A percentile compares a stretch with the other conserved stretches of the same genome.
Conservation (phyloP, 2,329 filamentous ascomycete species). For the Fusarium anguioides region DNA sequence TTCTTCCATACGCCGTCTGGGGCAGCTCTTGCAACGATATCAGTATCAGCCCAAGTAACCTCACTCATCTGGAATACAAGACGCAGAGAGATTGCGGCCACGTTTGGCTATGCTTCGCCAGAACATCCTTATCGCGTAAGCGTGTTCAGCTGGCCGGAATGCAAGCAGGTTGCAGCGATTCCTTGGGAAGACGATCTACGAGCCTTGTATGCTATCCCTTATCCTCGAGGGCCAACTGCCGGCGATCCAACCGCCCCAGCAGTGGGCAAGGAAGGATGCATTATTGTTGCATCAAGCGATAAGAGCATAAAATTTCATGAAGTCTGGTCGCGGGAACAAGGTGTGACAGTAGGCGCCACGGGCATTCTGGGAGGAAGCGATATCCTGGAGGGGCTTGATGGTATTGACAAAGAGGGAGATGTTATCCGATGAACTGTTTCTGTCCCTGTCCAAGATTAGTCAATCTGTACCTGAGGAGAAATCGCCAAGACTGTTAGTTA, state of each 20-base stretch:
- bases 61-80: conserved; percentile 90
- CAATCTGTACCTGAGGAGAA: conserved; percentile 1
- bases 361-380: conserved; percentile 83
- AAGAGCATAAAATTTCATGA: conserved; percentile 96
- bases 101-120: conserved; percentile 92
- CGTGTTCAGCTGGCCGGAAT: conserved; percentile 94
- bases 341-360: conserved; percentile 61
- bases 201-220: conserved; percentile 88
- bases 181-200: conserved; percentile 84
- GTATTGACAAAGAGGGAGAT: conserved; percentile 79
- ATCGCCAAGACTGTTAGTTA: conserved; percentile 27
- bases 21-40: conserved; percentile 86
- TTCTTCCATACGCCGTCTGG: conserved; percentile 92
- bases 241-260: conserved; percentile 40
- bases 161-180: conserved; percentile 84
- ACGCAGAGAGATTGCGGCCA: conserved; percentile 87
- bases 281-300: conserved; percentile 92
- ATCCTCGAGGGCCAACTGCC: conserved; percentile 66
- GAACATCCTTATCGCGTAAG: conserved; percentile 91
- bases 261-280: conserved; percentile 64
- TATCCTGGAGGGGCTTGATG: conserved; percentile 84
- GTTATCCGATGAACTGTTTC: conserved; percentile 70
- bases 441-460: conserved; percentile 3
- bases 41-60: conserved; percentile 93
- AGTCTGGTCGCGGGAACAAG: conserved; percentile 79